A percentile compares a stretch with the other conserved stretches of the same genome.
Evolutionary conservation across 148 eudicot genomes (phyloP).

Genomic region (Rhododendron molle): DNA sequence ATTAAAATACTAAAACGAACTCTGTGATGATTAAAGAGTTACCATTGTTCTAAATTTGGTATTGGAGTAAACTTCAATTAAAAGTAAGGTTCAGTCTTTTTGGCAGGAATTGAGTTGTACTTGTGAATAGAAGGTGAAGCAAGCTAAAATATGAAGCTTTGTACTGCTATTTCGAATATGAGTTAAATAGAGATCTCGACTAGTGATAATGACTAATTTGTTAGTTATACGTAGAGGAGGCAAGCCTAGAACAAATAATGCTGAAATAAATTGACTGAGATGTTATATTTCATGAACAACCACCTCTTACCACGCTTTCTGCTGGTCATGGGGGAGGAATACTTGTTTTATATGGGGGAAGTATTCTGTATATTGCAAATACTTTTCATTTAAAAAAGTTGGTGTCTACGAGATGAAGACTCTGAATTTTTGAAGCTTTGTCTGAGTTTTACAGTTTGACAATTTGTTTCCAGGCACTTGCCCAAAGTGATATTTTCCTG

Average conservation of each 20-base stretch:
- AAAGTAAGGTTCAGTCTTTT: neutral
- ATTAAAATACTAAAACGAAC: neutral
- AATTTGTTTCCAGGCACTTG: constrained; percentile 40
- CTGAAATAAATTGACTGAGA: neutral
- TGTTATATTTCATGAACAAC: neutral
- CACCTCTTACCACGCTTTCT: constrained; percentile 1
- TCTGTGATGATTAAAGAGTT: neutral
- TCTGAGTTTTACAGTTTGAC: neutral
- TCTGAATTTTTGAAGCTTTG: neutral
- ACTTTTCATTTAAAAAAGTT: neutral
- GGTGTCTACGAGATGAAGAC: neutral
- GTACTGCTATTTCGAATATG: neutral
- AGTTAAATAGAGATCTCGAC: neutral
- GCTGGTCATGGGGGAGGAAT: neutral
- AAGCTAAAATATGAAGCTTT: neutral
- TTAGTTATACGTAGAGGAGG: neutral
- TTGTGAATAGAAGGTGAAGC: neutral
- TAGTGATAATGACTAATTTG: neutral
- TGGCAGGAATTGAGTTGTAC: neutral
- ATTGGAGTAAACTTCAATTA: neutral
- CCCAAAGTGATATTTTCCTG: constrained; percentile 46
- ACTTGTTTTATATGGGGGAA: neutral
- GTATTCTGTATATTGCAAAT: neutral
- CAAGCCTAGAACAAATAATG: neutral
- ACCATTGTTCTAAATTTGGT: neutral